Conservation (phyloP, 73 alveolate species). For the Paramecium tetraurelia region DNA sequence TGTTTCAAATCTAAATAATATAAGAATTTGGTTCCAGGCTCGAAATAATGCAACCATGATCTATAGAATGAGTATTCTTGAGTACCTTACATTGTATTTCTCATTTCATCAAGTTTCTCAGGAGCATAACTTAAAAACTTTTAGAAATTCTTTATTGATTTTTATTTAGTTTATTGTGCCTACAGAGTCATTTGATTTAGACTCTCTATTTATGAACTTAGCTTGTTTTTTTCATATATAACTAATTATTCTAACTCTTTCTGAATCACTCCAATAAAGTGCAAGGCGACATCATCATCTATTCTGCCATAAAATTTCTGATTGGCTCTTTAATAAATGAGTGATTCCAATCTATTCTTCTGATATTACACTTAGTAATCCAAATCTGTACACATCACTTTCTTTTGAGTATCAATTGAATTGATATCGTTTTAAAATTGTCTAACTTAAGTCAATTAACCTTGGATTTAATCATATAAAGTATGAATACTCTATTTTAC, state of each 20-base stretch:
- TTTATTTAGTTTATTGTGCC: neutral
- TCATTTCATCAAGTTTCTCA: neutral
- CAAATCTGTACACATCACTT: neutral
- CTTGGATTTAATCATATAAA: neutral
- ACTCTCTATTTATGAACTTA: neutral
- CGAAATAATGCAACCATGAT: conserved; percentile 36
- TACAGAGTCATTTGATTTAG: neutral
- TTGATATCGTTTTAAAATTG: neutral
- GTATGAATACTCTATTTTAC: neutral
- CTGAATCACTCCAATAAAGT: conserved; percentile 34
- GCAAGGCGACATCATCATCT: conserved; percentile 46
- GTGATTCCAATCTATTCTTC: conserved; percentile 17
- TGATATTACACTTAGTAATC: conserved; percentile 21
- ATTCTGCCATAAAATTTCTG: conserved; percentile 22
- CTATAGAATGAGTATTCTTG: neutral
- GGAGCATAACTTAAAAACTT: conserved; percentile 14
- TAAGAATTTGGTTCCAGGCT: conserved; percentile 21
- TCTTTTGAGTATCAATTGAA: neutral
- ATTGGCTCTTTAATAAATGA: conserved; percentile 32
- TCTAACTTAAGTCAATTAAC: neutral
- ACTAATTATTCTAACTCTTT: conserved; percentile 33
- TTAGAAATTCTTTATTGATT: neutral
- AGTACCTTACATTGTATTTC: neutral
- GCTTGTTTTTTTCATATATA: conserved; percentile 9
- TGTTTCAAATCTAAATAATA: neutral